Evolutionary conservation across 495 filamentous ascomycete species (phyloP), one percentile per base, ranked within the genome.

Genomic region (Xylaria scruposa): DNA sequence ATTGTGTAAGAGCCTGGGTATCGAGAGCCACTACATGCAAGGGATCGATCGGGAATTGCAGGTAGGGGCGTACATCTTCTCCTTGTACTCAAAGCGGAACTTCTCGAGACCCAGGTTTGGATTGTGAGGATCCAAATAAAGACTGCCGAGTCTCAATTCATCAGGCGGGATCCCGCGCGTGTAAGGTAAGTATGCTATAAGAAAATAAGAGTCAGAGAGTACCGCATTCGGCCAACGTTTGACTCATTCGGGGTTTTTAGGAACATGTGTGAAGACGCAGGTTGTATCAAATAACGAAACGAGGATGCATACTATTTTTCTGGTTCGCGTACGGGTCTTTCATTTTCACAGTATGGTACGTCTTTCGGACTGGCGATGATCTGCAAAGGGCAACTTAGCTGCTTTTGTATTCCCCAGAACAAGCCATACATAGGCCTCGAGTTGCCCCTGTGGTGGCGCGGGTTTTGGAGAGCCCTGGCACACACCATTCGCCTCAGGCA

Each of bases 31-130:
- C 31, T 21, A 36, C 4, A 29, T 54, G 47, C 46, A 21, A 19
- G 29, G 19, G 12, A 49, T 44, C 13, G 59, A n/a, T n/a, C n/a
- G n/a, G n/a, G 24, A 29, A 29, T 44, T 12, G 2, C 17, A 66
- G 31, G 12, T 4, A 24, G 31, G 13, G 17, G 44, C 66, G 21
- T 42, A 58, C 66, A n/a, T 58, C 21, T 44, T 56, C 46, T 68
- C 66, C 7, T 31, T 53, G n/a, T 38, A 68, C 66, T 68, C 66
- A 31, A 68, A 68, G 44, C 66, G 66, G 46, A 19, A 33, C 51
- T 68, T 68, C 36, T 68, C 66, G 10, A 68, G 66, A 2, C 66
- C 66, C 7, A 68, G 49, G 66, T 68, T 68, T 46, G 33, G 51
- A 12, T 68, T 68, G 51, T 56, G 17, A 29, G 36, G 49, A 33